Conservation (phyloP, 495 filamentous ascomycete genomes). For the Sabuloglossum arenarium region DNA sequence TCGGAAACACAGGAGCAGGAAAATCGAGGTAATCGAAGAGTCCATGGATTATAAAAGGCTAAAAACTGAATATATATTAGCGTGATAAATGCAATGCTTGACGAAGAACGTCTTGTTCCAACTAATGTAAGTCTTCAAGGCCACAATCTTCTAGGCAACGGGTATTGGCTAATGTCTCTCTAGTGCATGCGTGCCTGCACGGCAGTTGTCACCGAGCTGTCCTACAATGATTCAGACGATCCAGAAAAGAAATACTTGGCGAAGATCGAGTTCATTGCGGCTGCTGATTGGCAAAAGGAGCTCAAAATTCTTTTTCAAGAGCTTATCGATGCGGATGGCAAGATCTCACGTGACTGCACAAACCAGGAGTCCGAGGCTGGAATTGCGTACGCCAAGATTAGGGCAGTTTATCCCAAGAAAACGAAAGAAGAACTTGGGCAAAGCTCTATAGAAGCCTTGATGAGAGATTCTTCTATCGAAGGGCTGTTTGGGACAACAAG, state of each 20-base stretch:
- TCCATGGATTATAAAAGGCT: not conserved
- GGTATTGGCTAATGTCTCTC: not conserved
- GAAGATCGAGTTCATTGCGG: constrained; percentile 40
- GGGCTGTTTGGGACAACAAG: constrained; percentile 27
- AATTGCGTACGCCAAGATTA: constrained; percentile 42
- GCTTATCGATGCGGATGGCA: constrained; percentile 24
- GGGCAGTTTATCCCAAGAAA: constrained; percentile 37
- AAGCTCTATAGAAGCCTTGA: constrained; percentile 18
- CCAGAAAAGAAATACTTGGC: constrained; percentile 29
- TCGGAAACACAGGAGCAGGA: constrained; percentile 16
- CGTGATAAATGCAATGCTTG: constrained; percentile 17
- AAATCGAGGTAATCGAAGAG: constrained; percentile 4
- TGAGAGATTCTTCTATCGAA: constrained; percentile 19
- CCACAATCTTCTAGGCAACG: not conserved
- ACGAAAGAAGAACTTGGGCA: constrained; percentile 26
- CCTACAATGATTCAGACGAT: constrained; percentile 30
- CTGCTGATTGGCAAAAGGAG: constrained; percentile 35
- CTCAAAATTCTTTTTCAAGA: constrained; percentile 29
- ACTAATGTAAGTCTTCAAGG: constrained; percentile 37
- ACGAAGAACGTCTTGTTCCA: constrained; percentile 23
- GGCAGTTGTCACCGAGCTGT: constrained; percentile 43
- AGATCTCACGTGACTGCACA: constrained; percentile 22
- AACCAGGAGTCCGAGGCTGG: constrained; percentile 30
- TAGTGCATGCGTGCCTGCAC: constrained; percentile 19
- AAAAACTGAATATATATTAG: constrained; percentile 2